Base-by-base conservation (phyloP, 2,329 filamentous ascomycete species). In the Ilyonectria destructans region DNA sequence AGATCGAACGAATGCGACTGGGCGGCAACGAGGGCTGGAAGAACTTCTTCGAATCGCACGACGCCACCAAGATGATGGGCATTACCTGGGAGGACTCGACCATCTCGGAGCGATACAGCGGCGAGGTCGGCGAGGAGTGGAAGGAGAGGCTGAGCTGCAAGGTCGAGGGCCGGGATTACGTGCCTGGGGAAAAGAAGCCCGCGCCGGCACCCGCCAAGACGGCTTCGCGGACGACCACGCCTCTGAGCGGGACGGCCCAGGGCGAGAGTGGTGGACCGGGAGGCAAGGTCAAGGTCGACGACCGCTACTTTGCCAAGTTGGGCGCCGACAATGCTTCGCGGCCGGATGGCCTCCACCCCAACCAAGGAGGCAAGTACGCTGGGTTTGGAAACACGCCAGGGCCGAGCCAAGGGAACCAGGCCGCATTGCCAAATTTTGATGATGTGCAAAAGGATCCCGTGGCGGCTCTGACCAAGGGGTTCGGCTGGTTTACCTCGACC, bases 401-500 rank as follows among this genome's bases (percentile, higher is more conserved):
- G 61, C 85, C 89, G 19, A 80, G 85, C 58, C 81, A 85, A 61
- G 80, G 81, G 37, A 80, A 80, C 58, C 80, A 77, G 62, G 82
- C 83, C 13, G 82, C 79, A 1, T 82, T 93, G 29, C 93, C 93
- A 0, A 90, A 90, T 13, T 84, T 96, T n/a, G 92, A 96, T 62
- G 96, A 98, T 62, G 89, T 98, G 78, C 94, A 97, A 81, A 93
- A 91, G 78, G 96, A 99, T 79, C 95, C 96, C 0, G 86, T 98
- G 70, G 95, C 90, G 1, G 95, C 96, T 17, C 82, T 99, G 74
- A 94, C 91, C 31, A 98, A 97, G 82, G 93, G 96, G 0, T 97
- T 98, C 77, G 96, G 96, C 9, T 98, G 96, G 95, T 94, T 98
- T 77, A 89, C 94, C 19, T 92, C 90, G 37, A 95, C 94, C 13